phyloP scores from a whole-genome alignment of 2,329 filamentous ascomycete species.

The Escovopsis sp. region DNA sequence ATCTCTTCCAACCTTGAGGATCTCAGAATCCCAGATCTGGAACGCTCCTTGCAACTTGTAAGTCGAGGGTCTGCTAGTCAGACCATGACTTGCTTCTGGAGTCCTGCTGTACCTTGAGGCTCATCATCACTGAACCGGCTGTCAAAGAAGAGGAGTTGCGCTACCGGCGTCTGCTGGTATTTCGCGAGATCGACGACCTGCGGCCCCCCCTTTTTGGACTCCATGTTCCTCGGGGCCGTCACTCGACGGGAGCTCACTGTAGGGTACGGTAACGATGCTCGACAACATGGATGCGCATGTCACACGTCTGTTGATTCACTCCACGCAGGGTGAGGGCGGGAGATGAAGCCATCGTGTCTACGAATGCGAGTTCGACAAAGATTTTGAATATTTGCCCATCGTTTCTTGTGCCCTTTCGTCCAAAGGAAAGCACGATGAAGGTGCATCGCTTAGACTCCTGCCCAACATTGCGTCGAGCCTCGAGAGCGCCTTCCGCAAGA shows the following conservation, averaged over 20 bases:
- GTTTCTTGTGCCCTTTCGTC: neutral
- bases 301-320: neutral
- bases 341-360: neutral
- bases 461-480: neutral
- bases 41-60: constrained; percentile 10
- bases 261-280: no score
- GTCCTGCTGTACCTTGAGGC: constrained; percentile 11
- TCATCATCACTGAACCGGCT: constrained; percentile 8
- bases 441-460: no score
- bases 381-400: neutral
- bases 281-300: no score
- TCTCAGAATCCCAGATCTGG: constrained; percentile 15
- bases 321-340: neutral
- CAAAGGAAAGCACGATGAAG: no score
- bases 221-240: neutral
- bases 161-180: constrained; percentile 8
- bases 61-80: neutral
- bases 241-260: no score
- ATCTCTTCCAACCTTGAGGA: constrained; percentile 22
- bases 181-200: neutral
- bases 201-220: neutral
- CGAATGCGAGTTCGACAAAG: neutral
- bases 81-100: constrained; percentile 1
- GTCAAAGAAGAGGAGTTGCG: constrained; percentile 13
- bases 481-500: constrained; percentile 2